These are phyloP conservation scores for Didymella keratinophila DNA, from an alignment of 2,329 filamentous ascomycete genomes.

Conservation along the genomic window DNA sequence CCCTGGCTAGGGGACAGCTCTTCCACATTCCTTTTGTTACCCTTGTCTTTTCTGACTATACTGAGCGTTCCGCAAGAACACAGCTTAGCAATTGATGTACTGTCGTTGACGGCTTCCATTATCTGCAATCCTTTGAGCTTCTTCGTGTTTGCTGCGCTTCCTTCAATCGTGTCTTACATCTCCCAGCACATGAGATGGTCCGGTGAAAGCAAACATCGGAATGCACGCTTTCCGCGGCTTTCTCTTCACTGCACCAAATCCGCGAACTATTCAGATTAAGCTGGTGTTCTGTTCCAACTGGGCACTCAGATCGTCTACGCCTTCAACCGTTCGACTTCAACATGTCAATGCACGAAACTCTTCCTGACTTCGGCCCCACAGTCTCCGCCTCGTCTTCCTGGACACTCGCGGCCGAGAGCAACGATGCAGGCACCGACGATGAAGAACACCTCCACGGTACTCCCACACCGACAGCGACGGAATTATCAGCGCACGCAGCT, in stretches of 20 bases:
- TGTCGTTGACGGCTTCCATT: conserved; percentile 10
- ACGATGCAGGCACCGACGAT: too few relatives aligned
- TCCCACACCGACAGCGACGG: too few relatives aligned
- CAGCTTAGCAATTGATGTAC: conserved; percentile 7
- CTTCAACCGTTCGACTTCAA: not conserved
- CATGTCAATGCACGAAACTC: not conserved
- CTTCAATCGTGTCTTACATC: not conserved
- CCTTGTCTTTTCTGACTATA: not conserved
- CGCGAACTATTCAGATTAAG: too few relatives aligned
- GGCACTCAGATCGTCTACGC: not conserved
- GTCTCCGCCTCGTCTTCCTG: too few relatives aligned
- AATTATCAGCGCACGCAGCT: too few relatives aligned
- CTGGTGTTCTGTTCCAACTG: not conserved
- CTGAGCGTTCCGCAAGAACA: not conserved
- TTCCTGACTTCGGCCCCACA: not conserved
- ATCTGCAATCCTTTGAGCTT: not conserved
- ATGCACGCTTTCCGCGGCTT: not conserved
- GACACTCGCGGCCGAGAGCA: too few relatives aligned
- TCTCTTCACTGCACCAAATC: not conserved
- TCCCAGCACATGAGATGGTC: too few relatives aligned
- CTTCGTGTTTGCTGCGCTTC: not conserved
- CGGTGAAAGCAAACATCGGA: too few relatives aligned
- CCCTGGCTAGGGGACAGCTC: conserved; percentile 1
- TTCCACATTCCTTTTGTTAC: conserved; percentile 15
- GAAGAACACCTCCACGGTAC: too few relatives aligned